Evolutionary conservation across 192 early-diverging fungal genomes (phyloP).

Genomic region (Coemansia sp.): DNA sequence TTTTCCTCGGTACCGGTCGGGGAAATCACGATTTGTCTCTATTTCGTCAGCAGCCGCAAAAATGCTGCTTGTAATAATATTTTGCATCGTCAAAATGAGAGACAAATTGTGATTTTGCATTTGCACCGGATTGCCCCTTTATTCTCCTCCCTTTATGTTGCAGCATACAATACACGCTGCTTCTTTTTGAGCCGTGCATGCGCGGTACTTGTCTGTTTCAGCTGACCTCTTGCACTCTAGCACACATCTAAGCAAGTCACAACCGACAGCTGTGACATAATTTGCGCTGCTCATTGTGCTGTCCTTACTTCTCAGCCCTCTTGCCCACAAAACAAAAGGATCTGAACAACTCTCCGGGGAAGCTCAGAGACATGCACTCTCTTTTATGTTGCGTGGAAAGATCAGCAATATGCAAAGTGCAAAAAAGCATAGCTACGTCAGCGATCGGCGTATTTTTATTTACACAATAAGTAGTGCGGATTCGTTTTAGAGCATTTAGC

Average conservation of each 20-base stretch:
- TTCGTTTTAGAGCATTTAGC: neutral
- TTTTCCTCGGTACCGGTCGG: neutral
- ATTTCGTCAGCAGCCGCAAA: too few species aligned
- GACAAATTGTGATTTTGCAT: neutral
- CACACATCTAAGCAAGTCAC: neutral
- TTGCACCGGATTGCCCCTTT: neutral
- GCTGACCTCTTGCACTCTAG: neutral
- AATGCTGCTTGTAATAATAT: neutral
- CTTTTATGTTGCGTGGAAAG: neutral
- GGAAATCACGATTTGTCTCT: neutral
- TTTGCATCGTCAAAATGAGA: neutral
- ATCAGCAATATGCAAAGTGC: slow-evolving; percentile 6
- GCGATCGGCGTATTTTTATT: slow-evolving; percentile 9
- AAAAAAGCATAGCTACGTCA: neutral
- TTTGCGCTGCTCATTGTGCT: neutral
- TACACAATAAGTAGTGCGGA: slow-evolving; percentile 3
- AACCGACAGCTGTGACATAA: neutral
- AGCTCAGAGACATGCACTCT: neutral
- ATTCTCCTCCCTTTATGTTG: neutral
- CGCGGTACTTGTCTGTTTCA: neutral
- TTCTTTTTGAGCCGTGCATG: neutral
- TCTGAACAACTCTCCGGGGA: neutral
- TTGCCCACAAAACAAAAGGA: neutral
- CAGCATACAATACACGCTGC: neutral
- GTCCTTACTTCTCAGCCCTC: too few species aligned